Percentiles rank a stretch among this genome's conserved stretches.
Evolutionary conservation across 257 asterid genomes (phyloP).

Genomic region (Marsdenia floribunda): DNA sequence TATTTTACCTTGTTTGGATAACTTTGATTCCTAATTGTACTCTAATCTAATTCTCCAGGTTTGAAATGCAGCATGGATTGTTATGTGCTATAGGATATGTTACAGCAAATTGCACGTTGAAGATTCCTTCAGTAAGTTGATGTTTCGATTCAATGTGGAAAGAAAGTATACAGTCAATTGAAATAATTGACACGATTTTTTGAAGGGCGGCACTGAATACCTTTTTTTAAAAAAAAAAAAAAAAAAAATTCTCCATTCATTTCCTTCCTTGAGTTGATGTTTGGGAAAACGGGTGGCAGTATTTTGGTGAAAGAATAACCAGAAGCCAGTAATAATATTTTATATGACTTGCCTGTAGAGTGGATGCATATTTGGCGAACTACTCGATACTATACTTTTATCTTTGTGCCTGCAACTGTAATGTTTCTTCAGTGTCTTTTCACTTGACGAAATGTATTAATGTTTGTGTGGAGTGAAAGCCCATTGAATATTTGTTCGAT

Average conservation of each 20-base stretch:
- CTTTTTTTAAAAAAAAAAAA: background rate
- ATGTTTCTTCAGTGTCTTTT: background rate
- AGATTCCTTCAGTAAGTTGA: constrained; percentile 65
- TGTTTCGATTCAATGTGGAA: background rate
- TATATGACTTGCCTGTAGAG: background rate
- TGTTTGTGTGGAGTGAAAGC: background rate
- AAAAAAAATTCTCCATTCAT: background rate
- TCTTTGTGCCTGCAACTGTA: background rate
- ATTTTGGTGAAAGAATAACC: background rate
- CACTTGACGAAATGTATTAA: background rate
- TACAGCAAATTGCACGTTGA: constrained; percentile 75
- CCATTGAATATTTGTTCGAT: background rate
- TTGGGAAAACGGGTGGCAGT: background rate
- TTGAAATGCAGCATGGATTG: constrained; percentile 80
- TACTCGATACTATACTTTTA: background rate
- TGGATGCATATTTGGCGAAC: background rate
- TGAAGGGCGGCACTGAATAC: too few relatives aligned
- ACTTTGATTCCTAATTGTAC: constrained; percentile 4
- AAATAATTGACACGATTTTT: too few relatives aligned
- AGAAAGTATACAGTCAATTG: too few relatives aligned
- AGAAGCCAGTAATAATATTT: background rate
- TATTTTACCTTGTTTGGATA: background rate
- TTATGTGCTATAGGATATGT: constrained; percentile 82
- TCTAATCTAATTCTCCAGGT: constrained; percentile 41
- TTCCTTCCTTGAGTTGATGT: background rate